Evolutionary conservation across 805 yeast genomes (phyloP).

Genomic region (Kregervanrija delftensis): DNA sequence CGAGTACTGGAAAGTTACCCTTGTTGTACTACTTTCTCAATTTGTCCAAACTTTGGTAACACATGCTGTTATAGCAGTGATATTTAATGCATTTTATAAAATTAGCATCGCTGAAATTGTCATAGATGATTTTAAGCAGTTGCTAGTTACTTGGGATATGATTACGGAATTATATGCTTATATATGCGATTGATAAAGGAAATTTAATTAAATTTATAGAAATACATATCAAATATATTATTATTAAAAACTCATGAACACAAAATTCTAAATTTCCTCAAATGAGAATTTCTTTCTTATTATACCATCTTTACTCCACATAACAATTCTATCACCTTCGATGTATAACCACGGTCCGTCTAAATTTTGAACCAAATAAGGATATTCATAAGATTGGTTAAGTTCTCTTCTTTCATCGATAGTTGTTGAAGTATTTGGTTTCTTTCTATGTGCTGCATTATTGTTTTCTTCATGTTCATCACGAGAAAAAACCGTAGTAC

Average conservation of each 20-base stretch:
- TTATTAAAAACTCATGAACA: background rate
- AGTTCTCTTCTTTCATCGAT: slow-evolving; percentile 74
- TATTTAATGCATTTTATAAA: slow-evolving; percentile 15
- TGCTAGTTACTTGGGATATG: slow-evolving; percentile 2
- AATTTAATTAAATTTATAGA: slow-evolving; percentile 3
- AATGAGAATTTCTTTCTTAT: slow-evolving; percentile 22
- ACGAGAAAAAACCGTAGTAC: slow-evolving; percentile 12
- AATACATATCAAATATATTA: background rate
- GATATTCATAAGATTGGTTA: slow-evolving; percentile 69
- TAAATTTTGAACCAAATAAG: slow-evolving; percentile 56
- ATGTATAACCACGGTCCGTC: slow-evolving; percentile 84
- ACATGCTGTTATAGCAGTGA: slow-evolving; percentile 17
- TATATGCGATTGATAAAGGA: background rate
- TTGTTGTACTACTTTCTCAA: slow-evolving; percentile 21
- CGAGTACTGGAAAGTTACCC: slow-evolving; percentile 24
- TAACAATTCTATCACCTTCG: slow-evolving; percentile 46
- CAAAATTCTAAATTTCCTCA: slow-evolving; percentile 18
- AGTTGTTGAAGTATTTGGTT: slow-evolving; percentile 34
- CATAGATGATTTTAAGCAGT: slow-evolving; percentile 22
- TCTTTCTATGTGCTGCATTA: background rate
- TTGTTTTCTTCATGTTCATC: background rate
- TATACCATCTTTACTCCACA: slow-evolving; percentile 35
- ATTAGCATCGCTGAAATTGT: slow-evolving; percentile 14
- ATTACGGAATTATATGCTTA: no score
- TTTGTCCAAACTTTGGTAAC: slow-evolving; percentile 15